Evolutionary conservation across 2,329 filamentous ascomycete genomes (phyloP).

Genomic region (Fusarium pseudocircinatum): DNA sequence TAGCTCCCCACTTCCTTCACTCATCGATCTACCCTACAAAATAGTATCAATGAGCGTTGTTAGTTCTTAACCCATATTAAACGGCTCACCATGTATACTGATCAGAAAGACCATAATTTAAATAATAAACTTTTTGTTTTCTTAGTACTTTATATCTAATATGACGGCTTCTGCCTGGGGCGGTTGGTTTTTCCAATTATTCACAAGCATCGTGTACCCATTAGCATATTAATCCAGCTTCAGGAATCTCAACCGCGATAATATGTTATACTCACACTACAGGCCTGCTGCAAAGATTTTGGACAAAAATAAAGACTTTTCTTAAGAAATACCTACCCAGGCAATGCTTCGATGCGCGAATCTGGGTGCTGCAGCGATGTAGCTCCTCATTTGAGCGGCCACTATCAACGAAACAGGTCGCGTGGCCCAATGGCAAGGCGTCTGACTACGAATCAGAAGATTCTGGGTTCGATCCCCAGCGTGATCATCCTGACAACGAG

Average conservation of each 20-base stretch:
- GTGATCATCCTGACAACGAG: neutral
- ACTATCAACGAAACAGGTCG: neutral
- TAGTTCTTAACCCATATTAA: too few relatives aligned
- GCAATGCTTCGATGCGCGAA: too few relatives aligned
- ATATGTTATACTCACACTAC: fast-evolving
- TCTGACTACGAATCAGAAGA: constrained; percentile 37
- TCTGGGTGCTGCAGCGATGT: neutral
- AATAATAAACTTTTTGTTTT: neutral
- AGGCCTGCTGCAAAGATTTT: fast-evolving
- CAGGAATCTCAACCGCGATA: too few relatives aligned
- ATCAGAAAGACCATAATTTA: too few relatives aligned
- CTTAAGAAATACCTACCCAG: too few relatives aligned
- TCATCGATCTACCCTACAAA: too few relatives aligned
- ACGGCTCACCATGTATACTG: too few relatives aligned
- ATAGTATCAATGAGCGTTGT: too few relatives aligned
- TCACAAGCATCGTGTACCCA: too few relatives aligned
- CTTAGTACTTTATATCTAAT: neutral
- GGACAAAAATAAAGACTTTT: too few relatives aligned
- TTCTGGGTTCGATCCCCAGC: constrained; percentile 35
- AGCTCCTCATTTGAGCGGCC: neutral
- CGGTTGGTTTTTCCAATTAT: fast-evolving
- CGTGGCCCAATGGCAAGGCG: constrained; percentile 34
- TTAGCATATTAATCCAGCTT: too few relatives aligned
- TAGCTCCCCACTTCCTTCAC: too few relatives aligned
- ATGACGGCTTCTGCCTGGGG: fast-evolving